Base-by-base conservation (phyloP, 2,329 filamentous ascomycete species). In the Claviceps cyperi region DNA sequence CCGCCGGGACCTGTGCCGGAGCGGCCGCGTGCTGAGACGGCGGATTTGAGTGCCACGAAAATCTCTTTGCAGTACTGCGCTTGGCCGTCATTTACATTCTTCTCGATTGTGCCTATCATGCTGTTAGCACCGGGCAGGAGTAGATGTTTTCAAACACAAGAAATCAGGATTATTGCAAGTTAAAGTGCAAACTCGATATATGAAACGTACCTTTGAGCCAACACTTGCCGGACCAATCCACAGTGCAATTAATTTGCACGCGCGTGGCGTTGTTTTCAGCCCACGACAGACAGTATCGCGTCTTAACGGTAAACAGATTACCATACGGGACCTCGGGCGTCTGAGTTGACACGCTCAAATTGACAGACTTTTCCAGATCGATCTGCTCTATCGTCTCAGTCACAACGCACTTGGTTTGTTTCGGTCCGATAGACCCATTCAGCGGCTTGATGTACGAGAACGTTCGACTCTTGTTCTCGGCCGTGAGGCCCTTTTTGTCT, bases 211-310 rank as follows among this genome's bases (percentile, higher is more conserved):
- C 87, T 71, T 92, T 96, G 44, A 98, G 71, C 92, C 92, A 98
- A 70, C 90, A 96, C 74, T 97, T 98, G 58, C 90, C 90, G 3
- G 84, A 83, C 94, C 94, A 98, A 62, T 98, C 94, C 43, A 96
- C 86, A 2, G 81, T 84, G 64, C 88, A 96, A 57, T 84, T 96
- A 69, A 91, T 84, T 54, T 92, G 80, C 32, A 98, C 70, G 28
- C 89, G 78, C 1, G 94, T 98, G 39, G 80, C 72, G 60, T 95
- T 95, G 54, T 82, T 83, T 47, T 92, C 81, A 4, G 83, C 89
- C 92, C 92, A 98, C 48, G 86, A 86, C 21, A 98, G 74, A 61
- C 94, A 95, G 62, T 97, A 98, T 58, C 85, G 86, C 3, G 92
- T 98, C 68, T 96, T 97, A 44, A 87, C 85, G 38, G 79, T 78